Conservation (phyloP, 2,329 filamentous ascomycete genomes). For the Trichoderma sp. region DNA sequence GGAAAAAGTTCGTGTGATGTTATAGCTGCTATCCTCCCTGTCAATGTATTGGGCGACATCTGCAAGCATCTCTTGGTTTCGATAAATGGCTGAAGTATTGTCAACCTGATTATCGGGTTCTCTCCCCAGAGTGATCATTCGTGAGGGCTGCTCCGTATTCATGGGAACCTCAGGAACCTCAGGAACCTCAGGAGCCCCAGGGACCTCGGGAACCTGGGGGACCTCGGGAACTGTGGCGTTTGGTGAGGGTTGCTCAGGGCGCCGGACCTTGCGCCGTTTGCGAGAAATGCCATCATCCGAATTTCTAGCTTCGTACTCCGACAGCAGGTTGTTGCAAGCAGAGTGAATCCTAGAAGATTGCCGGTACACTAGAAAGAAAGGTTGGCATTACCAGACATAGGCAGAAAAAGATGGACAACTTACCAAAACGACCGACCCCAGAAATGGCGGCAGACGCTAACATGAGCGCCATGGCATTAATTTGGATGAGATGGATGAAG, state of each 20-base stretch:
- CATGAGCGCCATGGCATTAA: neutral
- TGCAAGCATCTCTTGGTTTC: neutral
- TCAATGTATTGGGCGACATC: neutral
- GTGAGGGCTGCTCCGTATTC: too few species aligned
- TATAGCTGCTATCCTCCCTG: neutral
- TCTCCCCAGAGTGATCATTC: too few species aligned
- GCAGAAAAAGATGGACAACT: neutral
- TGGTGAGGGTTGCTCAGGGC: neutral
- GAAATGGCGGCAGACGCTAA: slow-evolving; percentile 24
- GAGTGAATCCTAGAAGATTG: slow-evolving; percentile 10
- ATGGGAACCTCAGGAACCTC: neutral
- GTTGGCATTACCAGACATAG: neutral
- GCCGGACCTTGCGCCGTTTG: slow-evolving; percentile 29
- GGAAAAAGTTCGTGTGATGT: neutral
- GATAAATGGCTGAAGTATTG: neutral
- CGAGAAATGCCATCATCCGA: slow-evolving; percentile 21
- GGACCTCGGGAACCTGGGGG: neutral
- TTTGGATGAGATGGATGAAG: neutral
- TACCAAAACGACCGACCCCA: slow-evolving; percentile 26
- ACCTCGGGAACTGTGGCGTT: neutral
- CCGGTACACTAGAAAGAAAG: slow-evolving; percentile 24
- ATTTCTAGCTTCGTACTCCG: neutral
- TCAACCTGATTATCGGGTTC: neutral
- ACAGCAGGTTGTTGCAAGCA: slow-evolving; percentile 19
- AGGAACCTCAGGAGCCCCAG: neutral